A percentile compares a stretch with the other conserved stretches of the same genome.
These are phyloP conservation scores for Friedmanniomyces simplex DNA, from an alignment of 495 filamentous ascomycete genomes.

Conservation along the genomic window DNA sequence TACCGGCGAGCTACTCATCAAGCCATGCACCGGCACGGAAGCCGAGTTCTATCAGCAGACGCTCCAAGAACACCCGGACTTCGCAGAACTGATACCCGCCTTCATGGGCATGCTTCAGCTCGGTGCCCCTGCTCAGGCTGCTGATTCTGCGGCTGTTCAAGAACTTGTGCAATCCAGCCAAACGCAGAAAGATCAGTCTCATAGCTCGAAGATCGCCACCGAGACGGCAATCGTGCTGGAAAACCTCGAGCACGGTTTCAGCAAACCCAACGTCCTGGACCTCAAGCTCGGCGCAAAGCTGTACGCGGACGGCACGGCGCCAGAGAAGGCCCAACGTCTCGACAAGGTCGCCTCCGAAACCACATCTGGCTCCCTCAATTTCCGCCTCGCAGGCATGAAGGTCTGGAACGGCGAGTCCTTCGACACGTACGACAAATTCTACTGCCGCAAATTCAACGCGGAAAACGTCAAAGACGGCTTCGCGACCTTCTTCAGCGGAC, in stretches of 20 bases:
- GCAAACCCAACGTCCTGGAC: constrained; percentile 84
- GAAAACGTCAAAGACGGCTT: constrained; percentile 68
- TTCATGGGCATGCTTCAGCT: constrained; percentile 70
- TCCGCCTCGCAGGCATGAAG: constrained; percentile 89
- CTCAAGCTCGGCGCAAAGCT: constrained; percentile 79
- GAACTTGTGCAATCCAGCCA: constrained; percentile 1
- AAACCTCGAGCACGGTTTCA: constrained; percentile 74
- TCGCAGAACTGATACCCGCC: constrained; percentile 70
- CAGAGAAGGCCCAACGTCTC: constrained; percentile 65
- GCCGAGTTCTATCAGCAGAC: constrained; percentile 86
- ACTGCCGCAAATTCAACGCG: constrained; percentile 63
- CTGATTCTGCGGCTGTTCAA: constrained; percentile 31
- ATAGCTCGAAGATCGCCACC: constrained; percentile 43
- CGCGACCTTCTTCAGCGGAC: constrained; percentile 24
- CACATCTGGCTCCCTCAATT: constrained; percentile 73
- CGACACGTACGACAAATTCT: constrained; percentile 75
- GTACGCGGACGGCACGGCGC: constrained; percentile 73
- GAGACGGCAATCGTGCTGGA: constrained; percentile 74
- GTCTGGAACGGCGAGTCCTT: constrained; percentile 70
- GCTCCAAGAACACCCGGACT: constrained; percentile 49
- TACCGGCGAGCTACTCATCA: constrained; percentile 80
- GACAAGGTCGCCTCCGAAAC: constrained; percentile 70
- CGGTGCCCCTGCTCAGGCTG: constrained; percentile 40
- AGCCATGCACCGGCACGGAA: constrained; percentile 82
- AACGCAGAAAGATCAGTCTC: constrained; percentile 5